Conservation (phyloP, 129 eudicot genomes). For the Pulicaria dysenterica region DNA sequence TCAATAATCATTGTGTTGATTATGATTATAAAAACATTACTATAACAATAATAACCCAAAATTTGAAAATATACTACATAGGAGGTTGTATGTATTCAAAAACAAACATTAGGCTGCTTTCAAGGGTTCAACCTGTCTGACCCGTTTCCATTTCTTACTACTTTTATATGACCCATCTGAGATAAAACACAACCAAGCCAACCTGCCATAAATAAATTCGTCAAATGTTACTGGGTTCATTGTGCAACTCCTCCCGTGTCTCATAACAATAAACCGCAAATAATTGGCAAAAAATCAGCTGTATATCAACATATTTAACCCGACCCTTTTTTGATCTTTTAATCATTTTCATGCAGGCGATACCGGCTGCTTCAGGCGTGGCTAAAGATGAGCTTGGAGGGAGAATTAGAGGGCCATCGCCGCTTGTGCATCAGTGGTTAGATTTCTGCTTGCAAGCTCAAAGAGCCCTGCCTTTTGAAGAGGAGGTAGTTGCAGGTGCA, state of each 20-base stretch:
- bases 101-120: no score
- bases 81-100: no score
- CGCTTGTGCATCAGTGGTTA: constrained; percentile 86
- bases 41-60: neutral
- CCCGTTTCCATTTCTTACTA: no score
- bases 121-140: no score
- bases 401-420: constrained; percentile 86
- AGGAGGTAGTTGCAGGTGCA: constrained; percentile 77
- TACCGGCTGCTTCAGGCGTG: constrained; percentile 63
- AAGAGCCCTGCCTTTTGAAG: constrained; percentile 70
- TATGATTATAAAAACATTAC: neutral
- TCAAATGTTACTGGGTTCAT: neutral
- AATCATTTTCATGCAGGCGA: constrained; percentile 49
- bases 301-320: neutral
- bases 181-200: neutral
- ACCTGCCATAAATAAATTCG: neutral
- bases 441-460: constrained; percentile 80
- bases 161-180: neutral
- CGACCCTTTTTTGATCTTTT: neutral
- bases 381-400: constrained; percentile 65
- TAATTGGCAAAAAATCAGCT: neutral
- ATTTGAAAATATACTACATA: no score
- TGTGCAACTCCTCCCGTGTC: neutral
- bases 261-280: neutral
- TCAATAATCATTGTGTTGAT: neutral